phyloP scores from a whole-genome alignment of 192 early-diverging fungal species.

The Pecoramyces ruminantium region DNA sequence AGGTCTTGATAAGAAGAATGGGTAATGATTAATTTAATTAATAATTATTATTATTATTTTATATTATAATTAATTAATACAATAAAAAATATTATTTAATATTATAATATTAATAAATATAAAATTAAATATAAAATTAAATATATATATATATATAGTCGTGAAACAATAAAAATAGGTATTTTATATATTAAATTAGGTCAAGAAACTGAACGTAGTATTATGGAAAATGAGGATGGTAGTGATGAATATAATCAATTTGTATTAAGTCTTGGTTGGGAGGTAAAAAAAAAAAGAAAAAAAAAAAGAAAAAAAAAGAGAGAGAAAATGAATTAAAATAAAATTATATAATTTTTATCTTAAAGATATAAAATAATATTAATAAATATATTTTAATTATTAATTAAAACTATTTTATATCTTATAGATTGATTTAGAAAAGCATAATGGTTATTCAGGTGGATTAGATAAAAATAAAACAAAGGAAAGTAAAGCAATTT shows the following conservation, averaged over 20 bases:
- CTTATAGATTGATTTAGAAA: conserved; percentile 57
- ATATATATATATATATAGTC: conserved; percentile 14
- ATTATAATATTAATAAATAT: no score
- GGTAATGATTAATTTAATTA: conserved; percentile 22
- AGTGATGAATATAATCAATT: conserved; percentile 69
- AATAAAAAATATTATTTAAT: no score
- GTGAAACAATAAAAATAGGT: conserved; percentile 79
- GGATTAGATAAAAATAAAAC: conserved; percentile 65
- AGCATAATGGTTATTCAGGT: conserved; percentile 71
- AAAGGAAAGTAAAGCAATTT: conserved; percentile 57
- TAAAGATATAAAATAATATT: no score
- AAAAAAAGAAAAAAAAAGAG: no score
- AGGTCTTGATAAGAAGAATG: conserved; percentile 62
- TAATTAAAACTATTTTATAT: no score
- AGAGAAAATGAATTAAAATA: no score
- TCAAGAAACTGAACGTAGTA: conserved; percentile 75
- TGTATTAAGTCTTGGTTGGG: conserved; percentile 83
- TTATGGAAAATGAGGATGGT: conserved; percentile 57
- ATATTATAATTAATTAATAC: conserved; percentile 2
- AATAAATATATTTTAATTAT: no score
- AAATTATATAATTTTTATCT: no score
- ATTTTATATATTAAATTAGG: conserved; percentile 79
- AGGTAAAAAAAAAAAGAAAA: conserved; percentile 21
- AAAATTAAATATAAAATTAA: background rate
- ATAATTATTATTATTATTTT: background rate